These are phyloP conservation scores for Russula sp. DNA, from an alignment of 768 basidiomycete genomes.

Conservation along the genomic window DNA sequence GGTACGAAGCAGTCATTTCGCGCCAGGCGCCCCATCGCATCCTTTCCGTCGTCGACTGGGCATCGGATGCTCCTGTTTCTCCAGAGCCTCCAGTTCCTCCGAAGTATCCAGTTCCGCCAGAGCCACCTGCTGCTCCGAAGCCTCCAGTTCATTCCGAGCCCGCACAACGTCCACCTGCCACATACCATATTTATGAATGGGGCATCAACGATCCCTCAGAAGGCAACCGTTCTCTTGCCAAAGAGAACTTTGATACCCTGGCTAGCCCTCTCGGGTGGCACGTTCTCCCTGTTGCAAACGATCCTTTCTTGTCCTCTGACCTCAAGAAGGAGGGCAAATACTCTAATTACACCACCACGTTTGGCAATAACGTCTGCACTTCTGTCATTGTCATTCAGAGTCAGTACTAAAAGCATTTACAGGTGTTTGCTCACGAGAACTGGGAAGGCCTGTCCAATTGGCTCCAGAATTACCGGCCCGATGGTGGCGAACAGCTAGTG, in stretches of 20 bases:
- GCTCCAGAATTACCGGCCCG: slow-evolving; percentile 76
- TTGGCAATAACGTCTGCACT: slow-evolving; percentile 74
- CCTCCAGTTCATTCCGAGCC: too few relatives aligned
- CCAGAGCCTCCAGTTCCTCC: slow-evolving; percentile 58
- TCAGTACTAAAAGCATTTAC: slow-evolving; percentile 4
- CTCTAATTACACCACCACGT: slow-evolving; percentile 72
- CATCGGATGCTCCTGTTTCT: too few relatives aligned
- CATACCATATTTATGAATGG: slow-evolving; percentile 73
- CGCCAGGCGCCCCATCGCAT: slow-evolving; percentile 71
- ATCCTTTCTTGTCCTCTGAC: slow-evolving; percentile 53
- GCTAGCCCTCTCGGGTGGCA: slow-evolving; percentile 96
- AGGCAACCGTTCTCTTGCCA: slow-evolving; percentile 56
- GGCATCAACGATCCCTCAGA: slow-evolving; percentile 82
- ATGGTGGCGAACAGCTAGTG: slow-evolving; percentile 49
- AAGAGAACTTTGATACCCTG: slow-evolving; percentile 68
- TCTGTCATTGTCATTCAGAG: slow-evolving; percentile 2
- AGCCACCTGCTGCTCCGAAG: slow-evolving; percentile 53
- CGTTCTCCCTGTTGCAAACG: slow-evolving; percentile 64
- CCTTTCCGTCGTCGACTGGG: slow-evolving; percentile 86
- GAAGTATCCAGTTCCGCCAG: slow-evolving; percentile 40
- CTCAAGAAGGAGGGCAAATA: slow-evolving; percentile 31
- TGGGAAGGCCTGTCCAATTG: slow-evolving; percentile 71
- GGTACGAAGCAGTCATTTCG: slow-evolving; percentile 90
- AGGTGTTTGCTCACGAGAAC: slow-evolving; percentile 93
- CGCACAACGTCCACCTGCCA: slow-evolving; percentile 34